Base-by-base conservation (phyloP, 805 yeast genomes). In the Jamesozyma piceae region DNA sequence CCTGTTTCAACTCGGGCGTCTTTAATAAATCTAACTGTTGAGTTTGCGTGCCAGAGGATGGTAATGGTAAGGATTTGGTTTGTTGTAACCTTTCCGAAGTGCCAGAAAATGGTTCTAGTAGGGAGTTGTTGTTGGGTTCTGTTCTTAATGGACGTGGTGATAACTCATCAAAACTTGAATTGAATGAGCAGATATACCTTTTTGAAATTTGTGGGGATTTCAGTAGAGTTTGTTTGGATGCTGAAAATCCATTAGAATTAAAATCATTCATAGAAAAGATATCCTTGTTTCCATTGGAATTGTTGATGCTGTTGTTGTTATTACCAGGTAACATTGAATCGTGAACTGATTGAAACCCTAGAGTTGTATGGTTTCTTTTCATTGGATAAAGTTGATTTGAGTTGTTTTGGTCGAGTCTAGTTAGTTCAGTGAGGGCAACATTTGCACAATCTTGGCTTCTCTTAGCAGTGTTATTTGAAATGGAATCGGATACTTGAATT, bases 111-210 rank as follows among this genome's bases (percentile, higher is more conserved):
- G 43, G 47, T 10, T 38, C 39, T 22, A 44, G 22, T 15, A 38
- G 14, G 3, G 44, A 30, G 24, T 36, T 35, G 30, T 11, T 28
- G 4, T 15, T 20, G 4, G 35, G 21, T 15, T 44, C 42, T 14
- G 5, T 30, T 31, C 31, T 42, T 3, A 32, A 30, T 5, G 43
- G 42, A 35, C 31, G 42, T 14, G 65, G 65, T 10, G 65, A 60
- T 21, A 49, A 41, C 37, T 53, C 58, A 13, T 56, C 63, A 37
- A 61, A 61, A 39, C 56, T 58, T 10, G 65, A 58, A 42, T 61
- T 61, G 46, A 61, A 61, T 8, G 65, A 61, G 32, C 62, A 57
- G 4, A 60, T 50, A 37, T 60, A 61, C 38, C 53, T 56, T 37
- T 57, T 58, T 21, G 48, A 48, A 40, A 54, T 51, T 27, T 43